Conservation (phyloP, 768 basidiomycete species). For the Xerocomus brunneocitrinus region DNA sequence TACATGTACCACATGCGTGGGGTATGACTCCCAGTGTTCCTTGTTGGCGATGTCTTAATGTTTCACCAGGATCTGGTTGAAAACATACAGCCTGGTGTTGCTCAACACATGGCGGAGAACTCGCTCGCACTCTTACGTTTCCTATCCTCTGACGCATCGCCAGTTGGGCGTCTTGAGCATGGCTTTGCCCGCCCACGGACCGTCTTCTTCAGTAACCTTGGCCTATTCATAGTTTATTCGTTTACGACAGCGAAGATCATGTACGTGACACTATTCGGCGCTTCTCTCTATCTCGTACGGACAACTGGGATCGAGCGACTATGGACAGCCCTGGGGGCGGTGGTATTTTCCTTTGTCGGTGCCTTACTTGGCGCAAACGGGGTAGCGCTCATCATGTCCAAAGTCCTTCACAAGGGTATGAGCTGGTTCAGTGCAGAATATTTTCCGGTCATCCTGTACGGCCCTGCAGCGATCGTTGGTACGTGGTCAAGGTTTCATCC, state of each 20-base stretch:
- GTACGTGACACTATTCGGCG: constrained; percentile 49
- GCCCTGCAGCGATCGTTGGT: constrained; percentile 71
- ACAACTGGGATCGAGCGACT: constrained; percentile 26
- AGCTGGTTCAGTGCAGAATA: constrained; percentile 83
- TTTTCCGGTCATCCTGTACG: constrained; percentile 63
- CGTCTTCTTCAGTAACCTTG: constrained; percentile 74
- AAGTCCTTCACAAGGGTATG: constrained; percentile 61
- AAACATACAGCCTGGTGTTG: constrained; percentile 80
- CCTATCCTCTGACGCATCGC: constrained; percentile 65
- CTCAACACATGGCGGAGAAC: constrained; percentile 90
- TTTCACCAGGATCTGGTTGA: constrained; percentile 60
- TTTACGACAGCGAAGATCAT: constrained; percentile 64
- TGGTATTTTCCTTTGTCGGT: constrained; percentile 49
- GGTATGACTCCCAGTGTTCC: constrained; percentile 34
- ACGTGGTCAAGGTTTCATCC: constrained; percentile 17
- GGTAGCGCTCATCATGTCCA: constrained; percentile 65
- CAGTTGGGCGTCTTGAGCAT: constrained; percentile 58
- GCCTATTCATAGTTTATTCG: constrained; percentile 68
- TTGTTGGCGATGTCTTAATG: background rate
- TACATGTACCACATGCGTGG: constrained; percentile 94
- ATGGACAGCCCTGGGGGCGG: constrained; percentile 42
- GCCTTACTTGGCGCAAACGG: constrained; percentile 62
- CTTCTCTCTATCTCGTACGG: constrained; percentile 44
- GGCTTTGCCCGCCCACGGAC: constrained; percentile 52
- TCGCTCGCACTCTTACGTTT: constrained; percentile 71